These are phyloP conservation scores for Posidonia australis DNA, from an alignment of 106 monocot species.

Conservation along the genomic window DNA sequence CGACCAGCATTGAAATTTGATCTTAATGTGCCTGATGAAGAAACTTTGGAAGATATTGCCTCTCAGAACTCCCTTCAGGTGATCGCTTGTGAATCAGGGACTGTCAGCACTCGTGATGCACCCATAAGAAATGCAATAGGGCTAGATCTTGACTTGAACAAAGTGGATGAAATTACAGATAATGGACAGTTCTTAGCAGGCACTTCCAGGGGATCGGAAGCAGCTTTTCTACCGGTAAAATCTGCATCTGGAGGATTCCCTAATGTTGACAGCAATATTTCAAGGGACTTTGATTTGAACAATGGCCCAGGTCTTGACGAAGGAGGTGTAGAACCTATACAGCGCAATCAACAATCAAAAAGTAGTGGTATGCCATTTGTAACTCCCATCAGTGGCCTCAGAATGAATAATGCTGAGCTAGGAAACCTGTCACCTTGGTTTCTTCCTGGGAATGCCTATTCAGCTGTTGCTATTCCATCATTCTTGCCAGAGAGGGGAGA, in stretches of 20 bases:
- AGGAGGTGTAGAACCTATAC: slow-evolving; percentile 27
- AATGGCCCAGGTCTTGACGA: slow-evolving; percentile 73
- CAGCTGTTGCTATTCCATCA: slow-evolving; percentile 57
- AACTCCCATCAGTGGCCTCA: slow-evolving; percentile 32
- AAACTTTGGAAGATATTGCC: slow-evolving; percentile 43
- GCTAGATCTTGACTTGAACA: slow-evolving; percentile 79
- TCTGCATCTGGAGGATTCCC: slow-evolving; percentile 14
- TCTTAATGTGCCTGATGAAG: slow-evolving; percentile 67
- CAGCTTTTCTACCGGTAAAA: slow-evolving; percentile 30
- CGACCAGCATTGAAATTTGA: slow-evolving; percentile 58
- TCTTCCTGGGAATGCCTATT: slow-evolving; percentile 45
- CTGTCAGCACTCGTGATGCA: slow-evolving; percentile 16
- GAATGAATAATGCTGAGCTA: slow-evolving; percentile 52
- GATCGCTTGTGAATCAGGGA: slow-evolving; percentile 28
- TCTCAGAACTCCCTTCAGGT: slow-evolving; percentile 33
- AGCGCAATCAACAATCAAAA: slow-evolving; percentile 32
- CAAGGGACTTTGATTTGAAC: slow-evolving; percentile 70
- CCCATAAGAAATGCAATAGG: slow-evolving; percentile 25
- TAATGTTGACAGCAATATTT: slow-evolving; percentile 31
- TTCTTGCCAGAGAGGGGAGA: slow-evolving; percentile 65
- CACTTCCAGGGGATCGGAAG: slow-evolving; percentile 26
- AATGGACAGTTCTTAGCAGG: slow-evolving; percentile 30
- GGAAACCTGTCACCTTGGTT: slow-evolving; percentile 64
- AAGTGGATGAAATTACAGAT: slow-evolving; percentile 54
- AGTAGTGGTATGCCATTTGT: slow-evolving; percentile 36